Evolutionary conservation across 1,139 yeast genomes (phyloP).

Genomic region (Hansenula anomala): DNA sequence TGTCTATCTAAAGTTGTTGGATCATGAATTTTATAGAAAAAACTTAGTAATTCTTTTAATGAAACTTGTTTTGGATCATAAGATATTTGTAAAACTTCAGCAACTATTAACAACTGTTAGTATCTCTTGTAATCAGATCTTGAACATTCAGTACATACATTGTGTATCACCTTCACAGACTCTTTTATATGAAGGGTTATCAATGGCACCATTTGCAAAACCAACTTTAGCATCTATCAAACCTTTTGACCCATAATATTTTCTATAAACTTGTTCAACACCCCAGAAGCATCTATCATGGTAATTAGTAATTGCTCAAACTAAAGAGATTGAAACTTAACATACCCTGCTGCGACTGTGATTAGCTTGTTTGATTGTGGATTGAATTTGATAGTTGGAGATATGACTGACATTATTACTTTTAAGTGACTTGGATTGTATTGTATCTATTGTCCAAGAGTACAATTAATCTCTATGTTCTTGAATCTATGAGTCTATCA

Average conservation of each 20-base stretch:
- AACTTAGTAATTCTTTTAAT: constrained; percentile 57
- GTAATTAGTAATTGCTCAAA: constrained; percentile 2
- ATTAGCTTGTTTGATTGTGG: constrained; percentile 42
- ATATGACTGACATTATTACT: constrained; percentile 11
- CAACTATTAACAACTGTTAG: constrained; percentile 22
- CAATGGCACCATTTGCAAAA: constrained; percentile 70
- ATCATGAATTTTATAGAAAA: constrained; percentile 90
- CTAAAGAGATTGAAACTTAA: not conserved
- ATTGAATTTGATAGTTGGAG: constrained; percentile 30
- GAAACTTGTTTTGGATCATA: constrained; percentile 66
- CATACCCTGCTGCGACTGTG: constrained; percentile 59
- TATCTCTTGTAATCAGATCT: not conserved
- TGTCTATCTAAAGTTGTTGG: constrained; percentile 59
- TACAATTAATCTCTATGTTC: no score
- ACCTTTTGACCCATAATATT: constrained; percentile 57
- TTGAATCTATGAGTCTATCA: no score
- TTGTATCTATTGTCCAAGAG: no score
- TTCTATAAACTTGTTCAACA: constrained; percentile 76
- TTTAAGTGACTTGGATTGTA: not conserved
- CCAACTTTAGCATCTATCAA: constrained; percentile 80
- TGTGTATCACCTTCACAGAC: constrained; percentile 75
- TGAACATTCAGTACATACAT: constrained; percentile 17
- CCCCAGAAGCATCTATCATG: constrained; percentile 83
- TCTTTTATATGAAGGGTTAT: constrained; percentile 62
- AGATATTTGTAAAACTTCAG: constrained; percentile 78